These are phyloP conservation scores for Leccinum ponderosum DNA, from an alignment of 1,284 basidiomycete genomes.

Conservation along the genomic window DNA sequence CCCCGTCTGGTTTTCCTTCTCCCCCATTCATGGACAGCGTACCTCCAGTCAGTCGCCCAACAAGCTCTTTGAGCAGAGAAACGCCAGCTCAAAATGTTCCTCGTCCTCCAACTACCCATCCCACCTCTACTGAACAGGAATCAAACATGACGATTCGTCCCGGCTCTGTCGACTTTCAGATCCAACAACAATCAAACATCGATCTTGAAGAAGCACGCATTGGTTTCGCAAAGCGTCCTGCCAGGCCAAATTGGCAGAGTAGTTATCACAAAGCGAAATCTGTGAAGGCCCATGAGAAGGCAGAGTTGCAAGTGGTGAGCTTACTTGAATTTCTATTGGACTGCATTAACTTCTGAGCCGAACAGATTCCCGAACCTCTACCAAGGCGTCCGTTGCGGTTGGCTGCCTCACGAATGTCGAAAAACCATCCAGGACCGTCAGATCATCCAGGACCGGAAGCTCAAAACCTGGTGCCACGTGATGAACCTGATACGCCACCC, in stretches of 20 bases:
- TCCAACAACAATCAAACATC: too few species aligned
- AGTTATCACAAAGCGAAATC: neutral
- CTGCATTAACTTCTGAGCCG: neutral
- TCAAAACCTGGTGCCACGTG: neutral
- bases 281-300: neutral
- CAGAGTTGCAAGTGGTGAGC: neutral
- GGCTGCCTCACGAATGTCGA: neutral
- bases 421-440: neutral
- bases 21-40: too few species aligned
- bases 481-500: neutral
- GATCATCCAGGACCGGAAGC: neutral
- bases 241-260: neutral
- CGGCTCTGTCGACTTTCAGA: too few species aligned
- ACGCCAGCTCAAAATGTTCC: too few species aligned
- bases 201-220: too few species aligned
- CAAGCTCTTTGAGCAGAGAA: too few species aligned
- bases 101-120: too few species aligned
- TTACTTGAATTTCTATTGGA: neutral
- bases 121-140: too few species aligned
- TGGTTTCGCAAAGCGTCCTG: neutral
- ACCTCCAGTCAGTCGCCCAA: too few species aligned
- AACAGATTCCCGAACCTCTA: neutral
- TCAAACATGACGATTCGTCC: too few species aligned
- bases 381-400: neutral
- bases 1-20: too few species aligned